These are phyloP conservation scores for Syncephalastrum racemosum DNA, from an alignment of 371 early-diverging fungal genomes.

Conservation along the genomic window DNA sequence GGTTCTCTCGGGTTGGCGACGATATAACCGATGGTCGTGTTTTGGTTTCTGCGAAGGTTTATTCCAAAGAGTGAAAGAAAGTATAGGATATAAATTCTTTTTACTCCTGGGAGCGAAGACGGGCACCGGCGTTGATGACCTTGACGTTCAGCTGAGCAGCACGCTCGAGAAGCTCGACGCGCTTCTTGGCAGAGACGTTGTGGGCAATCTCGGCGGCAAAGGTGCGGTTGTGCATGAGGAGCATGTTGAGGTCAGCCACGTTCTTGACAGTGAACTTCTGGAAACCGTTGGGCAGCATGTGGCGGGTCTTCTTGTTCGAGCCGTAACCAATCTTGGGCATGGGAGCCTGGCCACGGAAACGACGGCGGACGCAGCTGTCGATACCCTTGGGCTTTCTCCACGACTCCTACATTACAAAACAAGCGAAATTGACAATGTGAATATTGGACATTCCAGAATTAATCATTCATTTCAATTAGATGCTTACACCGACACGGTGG, in stretches of 20 bases:
- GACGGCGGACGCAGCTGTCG: slow-evolving; percentile 98
- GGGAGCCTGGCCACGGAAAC: slow-evolving; percentile 97
- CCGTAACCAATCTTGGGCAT: slow-evolving; percentile 99
- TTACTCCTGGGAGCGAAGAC: slow-evolving; percentile 91
- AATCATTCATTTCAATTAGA: background rate
- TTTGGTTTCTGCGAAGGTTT: slow-evolving; percentile 5
- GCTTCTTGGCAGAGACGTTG: slow-evolving; percentile 97
- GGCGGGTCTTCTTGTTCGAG: slow-evolving; percentile 94
- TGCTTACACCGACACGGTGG: slow-evolving; percentile 87
- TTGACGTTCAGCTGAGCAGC: slow-evolving; percentile 98
- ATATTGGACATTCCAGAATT: background rate
- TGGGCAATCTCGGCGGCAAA: slow-evolving; percentile 99
- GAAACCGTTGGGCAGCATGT: slow-evolving; percentile 98
- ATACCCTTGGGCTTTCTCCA: slow-evolving; percentile 99
- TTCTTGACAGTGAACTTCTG: slow-evolving; percentile 97
- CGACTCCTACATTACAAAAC: slow-evolving; percentile 64
- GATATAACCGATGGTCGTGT: slow-evolving; percentile 2
- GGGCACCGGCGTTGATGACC: slow-evolving; percentile 97
- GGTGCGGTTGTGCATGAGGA: slow-evolving; percentile 98
- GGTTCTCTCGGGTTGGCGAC: background rate
- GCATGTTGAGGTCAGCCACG: slow-evolving; percentile 94
- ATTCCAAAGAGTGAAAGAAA: too few species aligned
- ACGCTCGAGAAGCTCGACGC: slow-evolving; percentile 95
- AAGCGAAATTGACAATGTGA: background rate
- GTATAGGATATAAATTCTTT: slow-evolving; percentile 15